Evolutionary conservation across 495 filamentous ascomycete genomes (phyloP), one percentile per base, ranked within the genome.

Genomic region (Saxophila tyrrhenica): DNA sequence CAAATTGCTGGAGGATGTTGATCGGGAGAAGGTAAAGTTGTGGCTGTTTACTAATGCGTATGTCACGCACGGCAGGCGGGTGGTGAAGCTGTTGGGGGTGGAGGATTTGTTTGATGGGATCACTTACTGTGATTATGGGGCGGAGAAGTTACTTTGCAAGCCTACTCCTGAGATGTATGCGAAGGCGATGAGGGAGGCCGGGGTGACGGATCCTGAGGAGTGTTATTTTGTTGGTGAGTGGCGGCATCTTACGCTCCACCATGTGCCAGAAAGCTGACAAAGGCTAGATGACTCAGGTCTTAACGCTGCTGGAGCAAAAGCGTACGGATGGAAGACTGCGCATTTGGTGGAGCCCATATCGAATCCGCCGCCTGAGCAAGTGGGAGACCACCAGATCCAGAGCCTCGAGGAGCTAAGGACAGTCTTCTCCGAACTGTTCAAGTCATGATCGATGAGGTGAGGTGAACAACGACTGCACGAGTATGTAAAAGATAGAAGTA

Each of bases 41-140:
- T 97, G 94, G 94, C 78, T 99, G 2, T 81, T 99, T 55, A 99
- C 94, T 0, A 99, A 99, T 64, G 94, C 94, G 39, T 94, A 96
- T 63, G 70, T 94, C 58, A 97, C 74, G 42, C 94, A 99, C 63
- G 94, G 78, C 5, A 80, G 77, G 57, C 70, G 89, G 19, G 92
- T 99, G 8, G 78, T 97, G 16, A 80, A 75, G 58, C 66, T 99
- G 24, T 73, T 99, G 2, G 82, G 78, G 24, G 68, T 97, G 19
- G 88, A 94, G 13, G 88, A 94, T 67, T 69, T 88, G 23, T 97
- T 97, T 66, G 91, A 94, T 60, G 91, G 91, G 0, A 75, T 96
- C 54, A 96, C 92, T 0, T 96, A 80, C 62, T 98, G 92, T 63
- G 86, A 98, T 65, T 98, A 96, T 68, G 70, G 66, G 38, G 59